A percentile compares a stretch with the other conserved stretches of the same genome.
Conservation (phyloP, 163 green algal species). For the Coccomyxa subellipsoidea region DNA sequence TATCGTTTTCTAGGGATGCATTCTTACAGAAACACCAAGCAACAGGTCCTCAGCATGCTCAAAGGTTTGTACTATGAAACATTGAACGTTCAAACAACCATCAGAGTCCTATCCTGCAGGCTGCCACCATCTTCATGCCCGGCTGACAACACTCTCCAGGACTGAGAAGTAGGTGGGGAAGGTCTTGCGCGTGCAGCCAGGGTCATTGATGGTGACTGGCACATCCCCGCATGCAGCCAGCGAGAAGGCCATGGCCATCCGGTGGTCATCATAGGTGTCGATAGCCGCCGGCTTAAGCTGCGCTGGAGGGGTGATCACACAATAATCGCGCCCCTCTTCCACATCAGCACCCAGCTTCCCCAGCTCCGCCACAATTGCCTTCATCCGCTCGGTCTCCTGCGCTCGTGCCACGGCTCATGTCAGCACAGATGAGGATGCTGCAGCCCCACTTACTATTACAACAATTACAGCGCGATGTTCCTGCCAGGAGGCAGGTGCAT, state of each 20-base stretch:
- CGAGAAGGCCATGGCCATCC: conserved; percentile 99
- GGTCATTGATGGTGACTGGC: conserved; percentile 92
- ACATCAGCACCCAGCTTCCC: conserved; percentile 70
- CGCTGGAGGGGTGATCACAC: conserved; percentile 87
- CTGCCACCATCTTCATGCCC: conserved; percentile 16
- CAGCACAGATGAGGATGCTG: too few relatives aligned
- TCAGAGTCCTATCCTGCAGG: too few relatives aligned
- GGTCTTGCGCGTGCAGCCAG: conserved; percentile 94
- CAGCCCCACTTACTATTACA: too few relatives aligned
- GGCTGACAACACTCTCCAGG: conserved; percentile 67
- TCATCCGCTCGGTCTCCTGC: conserved; percentile 78
- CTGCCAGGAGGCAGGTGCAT: too few relatives aligned
- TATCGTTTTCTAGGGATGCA: too few relatives aligned
- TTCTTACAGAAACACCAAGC: too few relatives aligned
- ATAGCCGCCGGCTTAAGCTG: conserved; percentile 50
- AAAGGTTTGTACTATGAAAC: too few relatives aligned
- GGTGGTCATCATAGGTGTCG: conserved; percentile 99
- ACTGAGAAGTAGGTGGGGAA: conserved; percentile 98
- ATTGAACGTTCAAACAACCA: too few relatives aligned
- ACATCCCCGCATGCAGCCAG: conserved; percentile 73
- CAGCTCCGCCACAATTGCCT: conserved; percentile 64
- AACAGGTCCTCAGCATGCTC: too few relatives aligned
- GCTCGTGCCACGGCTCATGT: too few relatives aligned
- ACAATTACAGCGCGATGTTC: too few relatives aligned
- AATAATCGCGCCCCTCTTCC: conserved; percentile 94